Conservation (phyloP, 441 rosid genomes). For the Rhodomyrtus psidioides region DNA sequence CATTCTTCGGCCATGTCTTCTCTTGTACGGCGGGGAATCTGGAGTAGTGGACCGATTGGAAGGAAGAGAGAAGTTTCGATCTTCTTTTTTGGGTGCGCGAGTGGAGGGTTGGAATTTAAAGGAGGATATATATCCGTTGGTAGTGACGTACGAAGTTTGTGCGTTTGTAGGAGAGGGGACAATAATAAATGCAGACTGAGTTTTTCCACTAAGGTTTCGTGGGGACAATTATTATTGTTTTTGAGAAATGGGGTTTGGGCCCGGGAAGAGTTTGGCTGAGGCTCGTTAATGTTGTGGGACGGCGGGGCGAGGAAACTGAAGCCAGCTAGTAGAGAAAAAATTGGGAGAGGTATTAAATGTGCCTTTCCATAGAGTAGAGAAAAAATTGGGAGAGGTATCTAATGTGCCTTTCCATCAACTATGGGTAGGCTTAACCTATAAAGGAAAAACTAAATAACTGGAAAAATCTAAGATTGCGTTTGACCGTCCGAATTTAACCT, state of each 20-base stretch:
- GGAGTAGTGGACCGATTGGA: neutral
- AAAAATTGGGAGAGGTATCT: neutral
- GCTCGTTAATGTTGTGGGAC: neutral
- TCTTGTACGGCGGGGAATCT: neutral
- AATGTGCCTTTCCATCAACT: neutral
- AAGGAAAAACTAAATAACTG: neutral
- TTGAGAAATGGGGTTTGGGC: neutral
- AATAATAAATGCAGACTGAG: conserved; percentile 59
- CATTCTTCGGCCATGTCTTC: conserved; percentile 59
- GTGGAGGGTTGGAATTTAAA: conserved; percentile 23
- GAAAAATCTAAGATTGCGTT: neutral
- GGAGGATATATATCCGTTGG: conserved; percentile 17
- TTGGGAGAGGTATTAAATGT: neutral
- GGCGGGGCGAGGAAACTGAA: neutral
- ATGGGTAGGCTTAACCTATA: neutral
- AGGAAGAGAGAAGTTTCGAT: neutral
- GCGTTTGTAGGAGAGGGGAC: conserved; percentile 36
- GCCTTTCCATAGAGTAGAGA: neutral
- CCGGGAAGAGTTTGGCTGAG: conserved; percentile 3
- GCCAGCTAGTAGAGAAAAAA: neutral
- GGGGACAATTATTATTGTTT: neutral
- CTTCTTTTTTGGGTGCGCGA: neutral
- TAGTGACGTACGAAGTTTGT: conserved; percentile 4
- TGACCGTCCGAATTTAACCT: too few relatives aligned
- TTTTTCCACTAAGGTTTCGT: conserved; percentile 37